Evolutionary conservation across 2,329 filamentous ascomycete genomes (phyloP).

Genomic region (Pestalotiopsis sp.): DNA sequence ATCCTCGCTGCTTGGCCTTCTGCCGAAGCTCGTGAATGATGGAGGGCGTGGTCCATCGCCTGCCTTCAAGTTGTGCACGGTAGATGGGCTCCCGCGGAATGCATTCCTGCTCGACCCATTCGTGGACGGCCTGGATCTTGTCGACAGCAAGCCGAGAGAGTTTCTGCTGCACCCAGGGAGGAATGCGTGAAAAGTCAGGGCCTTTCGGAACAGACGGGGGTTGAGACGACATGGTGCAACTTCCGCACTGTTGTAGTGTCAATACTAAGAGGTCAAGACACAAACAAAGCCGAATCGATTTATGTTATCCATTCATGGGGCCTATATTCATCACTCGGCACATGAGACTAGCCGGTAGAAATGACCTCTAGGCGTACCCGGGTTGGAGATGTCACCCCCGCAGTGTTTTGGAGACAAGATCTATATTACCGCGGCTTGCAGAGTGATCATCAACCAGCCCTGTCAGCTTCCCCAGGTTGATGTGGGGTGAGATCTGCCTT

Average conservation of each 20-base stretch:
- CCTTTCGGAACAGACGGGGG: constrained; percentile 20
- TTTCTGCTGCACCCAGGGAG: constrained; percentile 29
- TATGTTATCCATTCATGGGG: too few species aligned
- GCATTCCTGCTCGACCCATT: constrained; percentile 47
- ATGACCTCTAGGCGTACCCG: neutral
- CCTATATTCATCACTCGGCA: too few species aligned
- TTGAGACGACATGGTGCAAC: neutral
- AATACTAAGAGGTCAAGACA: too few species aligned
- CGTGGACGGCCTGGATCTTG: constrained; percentile 43
- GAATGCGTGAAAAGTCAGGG: constrained; percentile 31
- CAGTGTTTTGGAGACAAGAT: neutral
- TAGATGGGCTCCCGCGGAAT: constrained; percentile 45
- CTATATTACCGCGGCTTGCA: neutral
- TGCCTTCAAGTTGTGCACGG: constrained; percentile 39
- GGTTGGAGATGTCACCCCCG: neutral
- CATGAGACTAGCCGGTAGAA: neutral
- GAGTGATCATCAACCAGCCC: neutral
- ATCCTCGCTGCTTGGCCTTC: constrained; percentile 40
- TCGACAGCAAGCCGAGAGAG: constrained; percentile 38
- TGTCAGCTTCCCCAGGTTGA: neutral
- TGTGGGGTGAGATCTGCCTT: neutral
- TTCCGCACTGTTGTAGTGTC: neutral
- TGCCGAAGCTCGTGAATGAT: constrained; percentile 43
- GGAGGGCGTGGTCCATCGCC: constrained; percentile 41
- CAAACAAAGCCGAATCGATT: too few species aligned